Evolutionary conservation across 192 early-diverging fungal genomes (phyloP).

Genomic region (Coemansia sp.): DNA sequence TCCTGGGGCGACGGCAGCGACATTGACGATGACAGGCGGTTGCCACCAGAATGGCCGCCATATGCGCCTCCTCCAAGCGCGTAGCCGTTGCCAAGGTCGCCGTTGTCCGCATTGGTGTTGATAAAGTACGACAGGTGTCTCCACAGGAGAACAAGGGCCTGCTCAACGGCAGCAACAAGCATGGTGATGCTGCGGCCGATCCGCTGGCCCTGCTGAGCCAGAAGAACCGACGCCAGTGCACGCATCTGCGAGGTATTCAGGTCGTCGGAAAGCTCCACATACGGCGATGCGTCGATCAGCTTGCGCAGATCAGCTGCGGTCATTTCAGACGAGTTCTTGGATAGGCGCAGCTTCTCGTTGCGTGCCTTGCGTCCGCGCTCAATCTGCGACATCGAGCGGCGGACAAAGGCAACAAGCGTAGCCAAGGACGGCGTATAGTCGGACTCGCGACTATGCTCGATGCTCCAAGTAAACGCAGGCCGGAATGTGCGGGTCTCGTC

Average conservation of each 20-base stretch:
- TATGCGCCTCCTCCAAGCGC: background rate
- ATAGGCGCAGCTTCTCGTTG: slow-evolving; percentile 38
- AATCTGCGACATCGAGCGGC: slow-evolving; percentile 37
- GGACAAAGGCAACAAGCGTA: slow-evolving; percentile 39
- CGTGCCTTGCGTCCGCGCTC: slow-evolving; percentile 30
- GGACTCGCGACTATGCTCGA: slow-evolving; percentile 52
- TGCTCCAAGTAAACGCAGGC: slow-evolving; percentile 49
- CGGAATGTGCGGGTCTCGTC: slow-evolving; percentile 20
- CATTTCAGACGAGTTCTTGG: slow-evolving; percentile 39
- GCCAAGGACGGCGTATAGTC: slow-evolving; percentile 54
- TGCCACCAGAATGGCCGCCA: background rate
- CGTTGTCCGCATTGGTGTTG: background rate
- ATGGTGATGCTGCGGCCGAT: slow-evolving; percentile 42
- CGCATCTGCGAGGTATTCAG: slow-evolving; percentile 47
- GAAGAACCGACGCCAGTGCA: slow-evolving; percentile 32
- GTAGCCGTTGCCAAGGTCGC: background rate
- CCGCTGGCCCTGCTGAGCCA: slow-evolving; percentile 43
- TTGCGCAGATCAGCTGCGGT: slow-evolving; percentile 42
- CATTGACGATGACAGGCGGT: slow-evolving; percentile 17
- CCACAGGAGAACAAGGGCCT: slow-evolving; percentile 69
- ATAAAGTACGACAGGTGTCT: slow-evolving; percentile 65
- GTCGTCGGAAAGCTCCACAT: slow-evolving; percentile 30
- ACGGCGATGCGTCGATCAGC: slow-evolving; percentile 33
- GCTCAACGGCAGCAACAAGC: slow-evolving; percentile 56
- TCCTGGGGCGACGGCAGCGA: slow-evolving; percentile 28